phyloP scores from a whole-genome alignment of 2,329 filamentous ascomycete species.

The Elsinoe fawcettii region DNA sequence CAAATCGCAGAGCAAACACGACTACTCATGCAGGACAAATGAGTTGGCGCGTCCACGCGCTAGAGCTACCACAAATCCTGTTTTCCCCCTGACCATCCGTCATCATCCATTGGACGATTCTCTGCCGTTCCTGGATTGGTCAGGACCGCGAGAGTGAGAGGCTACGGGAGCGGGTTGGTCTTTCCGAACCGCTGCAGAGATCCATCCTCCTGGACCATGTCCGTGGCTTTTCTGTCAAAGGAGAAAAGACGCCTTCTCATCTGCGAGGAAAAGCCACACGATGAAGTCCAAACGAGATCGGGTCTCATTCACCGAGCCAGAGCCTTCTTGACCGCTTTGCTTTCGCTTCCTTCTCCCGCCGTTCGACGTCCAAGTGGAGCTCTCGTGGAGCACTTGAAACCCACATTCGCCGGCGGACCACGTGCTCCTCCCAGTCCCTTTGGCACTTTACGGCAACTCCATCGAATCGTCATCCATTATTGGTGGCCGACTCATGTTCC shows the following conservation, averaged over 20 bases:
- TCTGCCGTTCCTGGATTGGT: conserved; percentile 8
- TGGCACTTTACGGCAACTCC: neutral
- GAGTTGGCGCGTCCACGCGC: neutral
- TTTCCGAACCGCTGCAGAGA: conserved; percentile 4
- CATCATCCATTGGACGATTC: neutral
- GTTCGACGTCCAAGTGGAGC: neutral
- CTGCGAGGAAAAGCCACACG: neutral
- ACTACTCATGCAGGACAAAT: neutral
- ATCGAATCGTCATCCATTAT: neutral
- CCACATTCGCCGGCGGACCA: neutral
- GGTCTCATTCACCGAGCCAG: conserved; percentile 2
- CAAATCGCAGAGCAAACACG: conserved; percentile 9
- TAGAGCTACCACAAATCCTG: conserved; percentile 9
- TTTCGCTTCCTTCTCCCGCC: conserved; percentile 6
- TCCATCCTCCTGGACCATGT: neutral
- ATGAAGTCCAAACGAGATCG: neutral
- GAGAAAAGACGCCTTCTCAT: neutral
- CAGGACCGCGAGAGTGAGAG: neutral
- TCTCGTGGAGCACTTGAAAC: neutral
- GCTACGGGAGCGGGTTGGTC: conserved; percentile 4
- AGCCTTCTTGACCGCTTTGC: neutral
- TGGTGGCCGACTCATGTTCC: neutral
- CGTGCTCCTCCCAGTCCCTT: neutral
- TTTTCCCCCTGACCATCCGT: conserved; percentile 8
- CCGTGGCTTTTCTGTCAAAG: conserved; percentile 1